phyloP scores from a whole-genome alignment of 1,284 basidiomycete genomes.

The Leccinum pachyderme region DNA sequence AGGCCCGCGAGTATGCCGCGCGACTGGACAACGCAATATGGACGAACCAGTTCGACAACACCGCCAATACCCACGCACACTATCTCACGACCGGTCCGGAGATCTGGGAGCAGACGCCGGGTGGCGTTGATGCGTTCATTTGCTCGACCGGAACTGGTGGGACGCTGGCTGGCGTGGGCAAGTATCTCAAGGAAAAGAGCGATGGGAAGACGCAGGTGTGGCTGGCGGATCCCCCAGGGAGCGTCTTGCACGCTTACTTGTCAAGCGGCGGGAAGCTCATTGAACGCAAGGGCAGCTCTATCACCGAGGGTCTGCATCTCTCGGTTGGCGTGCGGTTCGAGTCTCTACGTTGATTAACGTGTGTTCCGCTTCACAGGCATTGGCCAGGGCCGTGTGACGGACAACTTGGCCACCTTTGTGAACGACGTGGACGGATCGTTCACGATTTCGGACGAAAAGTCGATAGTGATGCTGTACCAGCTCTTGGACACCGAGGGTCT shows the following conservation, averaged over 20 bases:
- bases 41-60: conserved; percentile 99
- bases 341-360: conserved; percentile 4
- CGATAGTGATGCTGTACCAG: conserved; percentile 92
- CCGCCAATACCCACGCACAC: conserved; percentile 86
- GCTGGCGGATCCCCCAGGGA: conserved; percentile 96
- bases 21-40: conserved; percentile 89
- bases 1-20: conserved; percentile 87
- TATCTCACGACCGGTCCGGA: conserved; percentile 94
- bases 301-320: conserved; percentile 81
- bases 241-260: conserved; percentile 87
- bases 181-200: conserved; percentile 84
- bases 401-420: conserved; percentile 88
- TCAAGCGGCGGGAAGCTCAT: conserved; percentile 77
- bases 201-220: conserved; percentile 83
- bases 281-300: conserved; percentile 85
- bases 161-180: conserved; percentile 88
- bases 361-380: conserved; percentile 59
- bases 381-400: conserved; percentile 96
- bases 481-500: conserved; percentile 91
- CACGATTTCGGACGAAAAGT: conserved; percentile 86
- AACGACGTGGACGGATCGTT: conserved; percentile 80
- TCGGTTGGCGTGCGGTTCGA: neutral
- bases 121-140: conserved; percentile 85
- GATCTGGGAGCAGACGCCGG: conserved; percentile 90
- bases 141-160: conserved; percentile 96